phyloP scores from a whole-genome alignment of 805 yeast genomes.

The Cyberlindnera veronae region DNA sequence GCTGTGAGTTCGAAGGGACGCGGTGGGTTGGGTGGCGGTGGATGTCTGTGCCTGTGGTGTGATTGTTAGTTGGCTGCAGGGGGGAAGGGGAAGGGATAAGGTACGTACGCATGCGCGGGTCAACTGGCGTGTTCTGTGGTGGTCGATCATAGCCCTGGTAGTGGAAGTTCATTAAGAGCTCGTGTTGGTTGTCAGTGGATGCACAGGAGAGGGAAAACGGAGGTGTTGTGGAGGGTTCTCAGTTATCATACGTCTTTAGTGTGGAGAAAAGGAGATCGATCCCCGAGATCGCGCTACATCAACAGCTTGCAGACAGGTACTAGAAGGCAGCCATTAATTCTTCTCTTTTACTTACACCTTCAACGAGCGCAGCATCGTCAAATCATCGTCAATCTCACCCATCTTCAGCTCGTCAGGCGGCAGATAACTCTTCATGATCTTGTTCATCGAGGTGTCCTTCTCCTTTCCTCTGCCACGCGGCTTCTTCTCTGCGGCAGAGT shows the following conservation, averaged over 20 bases:
- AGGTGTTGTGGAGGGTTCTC: too few species aligned
- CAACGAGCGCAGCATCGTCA: slow-evolving; percentile 14
- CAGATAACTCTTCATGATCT: slow-evolving; percentile 27
- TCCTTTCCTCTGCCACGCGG: slow-evolving; percentile 6
- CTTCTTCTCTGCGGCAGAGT: slow-evolving; percentile 8
- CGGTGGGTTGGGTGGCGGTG: too few species aligned
- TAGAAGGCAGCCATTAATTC: not conserved
- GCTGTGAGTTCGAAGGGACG: too few species aligned
- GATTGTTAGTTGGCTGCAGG: too few species aligned
- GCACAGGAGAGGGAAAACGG: not conserved
- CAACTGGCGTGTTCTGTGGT: slow-evolving; percentile 12
- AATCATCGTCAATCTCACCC: slow-evolving; percentile 30
- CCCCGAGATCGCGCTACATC: too few species aligned
- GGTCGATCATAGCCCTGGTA: slow-evolving; percentile 2
- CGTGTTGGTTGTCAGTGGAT: too few species aligned
- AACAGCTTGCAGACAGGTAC: too few species aligned
- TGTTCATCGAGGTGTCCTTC: slow-evolving; percentile 20
- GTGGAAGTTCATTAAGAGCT: not conserved
- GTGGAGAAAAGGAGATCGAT: not conserved
- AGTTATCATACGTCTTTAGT: too few species aligned
- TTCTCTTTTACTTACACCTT: not conserved
- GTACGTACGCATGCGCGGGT: slow-evolving; percentile 1
- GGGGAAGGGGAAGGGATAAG: too few species aligned
- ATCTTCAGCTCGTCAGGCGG: slow-evolving; percentile 28
- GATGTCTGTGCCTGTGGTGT: too few species aligned